phyloP scores from a whole-genome alignment of 139 green algal genomes.

The Diplosphaera chodatii region DNA sequence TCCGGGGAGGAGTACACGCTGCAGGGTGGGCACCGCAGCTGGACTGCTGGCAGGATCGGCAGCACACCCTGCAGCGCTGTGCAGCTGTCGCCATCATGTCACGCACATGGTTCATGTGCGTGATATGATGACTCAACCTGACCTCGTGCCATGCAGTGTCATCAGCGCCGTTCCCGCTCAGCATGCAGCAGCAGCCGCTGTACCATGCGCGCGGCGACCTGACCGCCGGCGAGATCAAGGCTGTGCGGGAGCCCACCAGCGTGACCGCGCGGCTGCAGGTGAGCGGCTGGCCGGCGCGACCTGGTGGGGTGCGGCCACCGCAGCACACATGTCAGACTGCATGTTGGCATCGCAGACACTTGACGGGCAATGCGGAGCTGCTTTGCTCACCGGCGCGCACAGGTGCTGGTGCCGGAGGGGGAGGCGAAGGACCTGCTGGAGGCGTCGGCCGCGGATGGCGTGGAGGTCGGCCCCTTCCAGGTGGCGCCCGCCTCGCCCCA shows the following conservation, averaged over 20 bases:
- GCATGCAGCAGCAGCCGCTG: slow-evolving; percentile 45
- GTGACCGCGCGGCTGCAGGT: slow-evolving; percentile 24
- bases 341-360: no score
- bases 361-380: not conserved
- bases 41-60: not conserved
- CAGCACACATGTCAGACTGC: no score
- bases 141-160: no score
- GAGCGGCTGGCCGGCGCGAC: no score
- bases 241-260: slow-evolving; percentile 10
- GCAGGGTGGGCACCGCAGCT: not conserved
- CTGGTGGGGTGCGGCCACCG: no score
- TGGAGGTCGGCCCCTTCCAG: slow-evolving; percentile 68
- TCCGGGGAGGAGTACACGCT: slow-evolving; percentile 33
- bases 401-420: slow-evolving; percentile 50
- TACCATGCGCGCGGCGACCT: slow-evolving; percentile 63
- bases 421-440: slow-evolving; percentile 58
- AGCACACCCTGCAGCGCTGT: not conserved
- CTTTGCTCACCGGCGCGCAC: no score
- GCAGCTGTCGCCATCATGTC: no score
- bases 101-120: no score
- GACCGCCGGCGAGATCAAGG: slow-evolving; percentile 59
- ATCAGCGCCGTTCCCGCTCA: slow-evolving; percentile 31
- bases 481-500: not conserved
- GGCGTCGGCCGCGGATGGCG: slow-evolving; percentile 31
- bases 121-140: no score